Evolutionary conservation across 768 basidiomycete genomes (phyloP).

Genomic region (Boletus reticulatus): DNA sequence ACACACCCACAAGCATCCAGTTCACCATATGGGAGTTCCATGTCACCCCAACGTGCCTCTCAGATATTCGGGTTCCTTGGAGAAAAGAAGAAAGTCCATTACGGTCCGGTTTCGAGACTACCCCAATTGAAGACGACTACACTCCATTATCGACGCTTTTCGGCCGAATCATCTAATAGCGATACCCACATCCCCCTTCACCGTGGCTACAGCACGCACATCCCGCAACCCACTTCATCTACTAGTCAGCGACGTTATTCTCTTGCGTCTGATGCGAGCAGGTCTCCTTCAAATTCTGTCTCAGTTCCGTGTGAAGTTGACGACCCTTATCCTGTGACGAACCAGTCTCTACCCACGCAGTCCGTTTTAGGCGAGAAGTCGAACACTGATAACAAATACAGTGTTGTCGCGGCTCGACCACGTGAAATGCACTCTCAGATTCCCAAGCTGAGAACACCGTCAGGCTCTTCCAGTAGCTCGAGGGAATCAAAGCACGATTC

Average conservation of each 20-base stretch:
- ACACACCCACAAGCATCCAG: conserved; percentile 17
- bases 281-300: conserved; percentile 9
- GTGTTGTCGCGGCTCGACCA: conserved; percentile 1
- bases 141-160: conserved; percentile 21
- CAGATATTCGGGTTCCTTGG: conserved; percentile 74
- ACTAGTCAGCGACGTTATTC: conserved; percentile 10
- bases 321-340: background rate
- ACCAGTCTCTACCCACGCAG: background rate
- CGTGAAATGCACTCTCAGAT: conserved; percentile 26
- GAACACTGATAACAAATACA: conserved; percentile 9
- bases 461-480: conserved; percentile 26
- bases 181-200: conserved; percentile 23
- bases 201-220: conserved; percentile 10
- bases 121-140: conserved; percentile 28
- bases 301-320: conserved; percentile 3
- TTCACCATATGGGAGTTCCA: conserved; percentile 40
- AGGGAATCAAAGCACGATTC: conserved; percentile 12
- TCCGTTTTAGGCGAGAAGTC: conserved; percentile 14
- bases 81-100: conserved; percentile 39
- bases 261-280: conserved; percentile 12
- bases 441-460: conserved; percentile 27
- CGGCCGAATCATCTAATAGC: conserved; percentile 23
- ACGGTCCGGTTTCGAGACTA: conserved; percentile 34
- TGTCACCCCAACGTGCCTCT: conserved; percentile 66
- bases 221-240: conserved; percentile 13